phyloP scores from a whole-genome alignment of 164 flowering plant species.

The Annona squamosa region DNA sequence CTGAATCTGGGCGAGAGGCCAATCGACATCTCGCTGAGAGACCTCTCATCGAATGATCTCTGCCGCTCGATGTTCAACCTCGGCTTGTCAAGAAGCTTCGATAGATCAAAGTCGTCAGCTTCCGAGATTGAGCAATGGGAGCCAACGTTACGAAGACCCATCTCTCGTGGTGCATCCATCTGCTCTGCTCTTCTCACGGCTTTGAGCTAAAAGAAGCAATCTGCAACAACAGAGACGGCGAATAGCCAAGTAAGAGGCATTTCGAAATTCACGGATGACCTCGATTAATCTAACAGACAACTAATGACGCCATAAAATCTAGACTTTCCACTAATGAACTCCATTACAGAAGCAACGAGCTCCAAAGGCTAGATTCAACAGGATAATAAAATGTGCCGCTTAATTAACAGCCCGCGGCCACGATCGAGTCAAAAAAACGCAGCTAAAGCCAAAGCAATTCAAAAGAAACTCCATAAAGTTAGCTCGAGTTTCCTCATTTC shows the following conservation, averaged over 20 bases:
- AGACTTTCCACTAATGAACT: background rate
- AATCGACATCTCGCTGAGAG: conserved; percentile 16
- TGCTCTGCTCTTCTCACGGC: background rate
- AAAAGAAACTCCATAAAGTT: background rate
- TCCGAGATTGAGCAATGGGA: conserved; percentile 20
- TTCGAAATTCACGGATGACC: background rate
- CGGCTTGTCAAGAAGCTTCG: conserved; percentile 21
- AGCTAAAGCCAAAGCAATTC: background rate
- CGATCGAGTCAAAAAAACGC: conserved; percentile 1
- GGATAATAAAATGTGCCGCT: background rate
- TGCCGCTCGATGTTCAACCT: conserved; percentile 19
- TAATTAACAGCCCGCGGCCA: background rate
- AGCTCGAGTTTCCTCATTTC: background rate
- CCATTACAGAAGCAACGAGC: background rate
- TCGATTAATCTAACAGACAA: background rate
- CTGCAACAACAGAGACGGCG: background rate
- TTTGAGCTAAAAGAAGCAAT: background rate
- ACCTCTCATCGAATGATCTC: conserved; percentile 26
- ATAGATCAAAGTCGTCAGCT: conserved; percentile 16
- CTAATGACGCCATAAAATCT: background rate
- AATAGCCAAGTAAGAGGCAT: background rate
- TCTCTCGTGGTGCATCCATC: conserved; percentile 16
- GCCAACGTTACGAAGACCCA: conserved; percentile 10
- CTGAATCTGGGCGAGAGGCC: conserved; percentile 6
- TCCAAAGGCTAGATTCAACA: background rate